Percentiles rank a stretch among this genome's conserved stretches.
phyloP scores from a whole-genome alignment of 2,329 filamentous ascomycete species.

The Pseudogymnoascus sp. region DNA sequence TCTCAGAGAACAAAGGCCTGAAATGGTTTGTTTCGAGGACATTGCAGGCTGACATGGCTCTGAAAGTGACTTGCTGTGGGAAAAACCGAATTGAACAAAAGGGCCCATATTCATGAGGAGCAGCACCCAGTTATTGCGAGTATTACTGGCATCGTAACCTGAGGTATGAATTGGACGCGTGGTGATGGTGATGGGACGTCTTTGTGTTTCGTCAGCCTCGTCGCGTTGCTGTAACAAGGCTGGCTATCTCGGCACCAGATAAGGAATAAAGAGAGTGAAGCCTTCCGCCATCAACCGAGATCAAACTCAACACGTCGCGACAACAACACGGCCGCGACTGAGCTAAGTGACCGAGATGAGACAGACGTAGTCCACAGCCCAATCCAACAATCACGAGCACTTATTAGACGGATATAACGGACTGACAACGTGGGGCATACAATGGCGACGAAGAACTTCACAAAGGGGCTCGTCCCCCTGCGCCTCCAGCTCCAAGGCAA shows the following conservation, averaged over 20 bases:
- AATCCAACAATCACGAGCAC: not conserved
- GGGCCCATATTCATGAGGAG: not conserved
- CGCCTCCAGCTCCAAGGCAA: constrained; percentile 1
- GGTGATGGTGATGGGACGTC: not conserved
- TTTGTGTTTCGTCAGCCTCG: not conserved
- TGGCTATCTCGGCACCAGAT: not conserved
- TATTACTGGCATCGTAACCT: not conserved
- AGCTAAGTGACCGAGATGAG: not conserved
- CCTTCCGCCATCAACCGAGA: not conserved
- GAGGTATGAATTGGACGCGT: not conserved
- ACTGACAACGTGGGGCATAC: not conserved
- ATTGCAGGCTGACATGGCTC: not conserved
- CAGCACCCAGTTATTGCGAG: not conserved
- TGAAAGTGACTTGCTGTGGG: not conserved
- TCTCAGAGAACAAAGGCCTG: not conserved
- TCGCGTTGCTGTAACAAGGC: not conserved
- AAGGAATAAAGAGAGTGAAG: not conserved
- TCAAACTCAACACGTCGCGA: not conserved
- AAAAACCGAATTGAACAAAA: not conserved
- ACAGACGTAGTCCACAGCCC: not conserved
- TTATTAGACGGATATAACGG: not conserved
- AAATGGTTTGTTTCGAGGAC: not conserved
- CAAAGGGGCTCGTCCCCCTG: not conserved
- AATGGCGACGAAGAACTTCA: not conserved
- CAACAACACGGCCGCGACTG: not conserved